Evolutionary conservation across 495 filamentous ascomycete genomes (phyloP).

Genomic region (Penicillium herquei): DNA sequence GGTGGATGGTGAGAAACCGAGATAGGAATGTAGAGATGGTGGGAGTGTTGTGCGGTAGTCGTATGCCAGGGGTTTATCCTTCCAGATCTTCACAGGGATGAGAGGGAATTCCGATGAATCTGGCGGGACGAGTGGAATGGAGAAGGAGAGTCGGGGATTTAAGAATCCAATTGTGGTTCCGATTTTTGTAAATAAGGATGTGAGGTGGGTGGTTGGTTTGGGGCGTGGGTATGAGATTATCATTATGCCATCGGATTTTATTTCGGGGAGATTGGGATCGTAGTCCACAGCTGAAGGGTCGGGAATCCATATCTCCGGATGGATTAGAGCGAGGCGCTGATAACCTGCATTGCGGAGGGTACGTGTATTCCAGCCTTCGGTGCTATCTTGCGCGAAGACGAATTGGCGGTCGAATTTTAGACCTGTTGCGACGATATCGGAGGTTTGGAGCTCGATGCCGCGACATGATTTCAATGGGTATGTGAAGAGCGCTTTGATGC

Average conservation of each 20-base stretch:
- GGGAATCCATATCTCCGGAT: constrained; percentile 77
- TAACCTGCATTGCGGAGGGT: constrained; percentile 70
- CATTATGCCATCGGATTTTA: constrained; percentile 39
- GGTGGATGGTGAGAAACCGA: constrained; percentile 35
- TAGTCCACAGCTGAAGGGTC: constrained; percentile 54
- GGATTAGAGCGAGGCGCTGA: constrained; percentile 67
- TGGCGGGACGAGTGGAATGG: constrained; percentile 65
- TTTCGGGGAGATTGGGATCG: constrained; percentile 33
- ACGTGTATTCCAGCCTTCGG: constrained; percentile 65
- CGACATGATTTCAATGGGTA: constrained; percentile 88
- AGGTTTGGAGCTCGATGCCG: constrained; percentile 69
- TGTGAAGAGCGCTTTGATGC: constrained; percentile 76
- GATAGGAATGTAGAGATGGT: constrained; percentile 56
- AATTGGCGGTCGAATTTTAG: constrained; percentile 84
- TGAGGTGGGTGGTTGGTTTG: constrained; percentile 2
- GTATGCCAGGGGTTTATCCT: constrained; percentile 54
- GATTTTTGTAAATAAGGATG: not conserved
- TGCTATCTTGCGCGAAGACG: constrained; percentile 66
- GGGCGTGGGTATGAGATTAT: constrained; percentile 37
- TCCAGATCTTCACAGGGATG: constrained; percentile 75
- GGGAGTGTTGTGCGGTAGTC: constrained; percentile 52
- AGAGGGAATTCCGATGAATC: constrained; percentile 52
- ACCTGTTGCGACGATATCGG: constrained; percentile 67
- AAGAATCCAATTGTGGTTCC: constrained; percentile 24
- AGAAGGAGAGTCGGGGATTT: constrained; percentile 39